Percentiles rank a stretch among this genome's conserved stretches.
These are phyloP conservation scores for Cytauxzoon felis DNA, from an alignment of 169 alveolate species.

Conservation along the genomic window DNA sequence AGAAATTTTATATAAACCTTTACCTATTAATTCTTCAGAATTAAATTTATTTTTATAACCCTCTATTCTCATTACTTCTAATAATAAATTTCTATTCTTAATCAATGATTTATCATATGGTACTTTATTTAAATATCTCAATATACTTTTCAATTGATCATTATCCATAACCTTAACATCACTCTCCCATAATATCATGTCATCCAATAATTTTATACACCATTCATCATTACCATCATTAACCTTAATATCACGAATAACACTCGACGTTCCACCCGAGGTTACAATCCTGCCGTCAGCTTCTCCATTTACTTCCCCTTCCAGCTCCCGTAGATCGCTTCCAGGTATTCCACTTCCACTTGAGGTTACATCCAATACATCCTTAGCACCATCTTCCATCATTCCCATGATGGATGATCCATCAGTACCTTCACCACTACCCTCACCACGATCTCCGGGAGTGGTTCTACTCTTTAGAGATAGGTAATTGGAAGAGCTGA, in stretches of 20 bases:
- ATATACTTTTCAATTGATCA: constrained; percentile 15
- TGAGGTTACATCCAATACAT: too few species aligned
- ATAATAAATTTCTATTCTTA: constrained; percentile 20
- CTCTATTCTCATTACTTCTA: constrained; percentile 30
- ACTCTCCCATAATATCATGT: constrained; percentile 32
- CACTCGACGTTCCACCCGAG: too few species aligned
- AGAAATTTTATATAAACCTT: constrained; percentile 54
- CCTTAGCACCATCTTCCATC: too few species aligned
- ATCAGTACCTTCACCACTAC: too few species aligned
- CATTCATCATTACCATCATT: constrained; percentile 46
- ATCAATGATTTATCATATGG: constrained; percentile 14
- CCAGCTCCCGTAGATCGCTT: too few species aligned
- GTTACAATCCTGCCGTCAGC: too few species aligned
- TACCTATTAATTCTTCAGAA: constrained; percentile 45
- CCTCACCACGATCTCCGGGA: too few species aligned
- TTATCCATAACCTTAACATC: constrained; percentile 39
- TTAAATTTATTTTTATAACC: constrained; percentile 48
- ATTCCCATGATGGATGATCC: too few species aligned
- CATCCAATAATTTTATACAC: constrained; percentile 32
- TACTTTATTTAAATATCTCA: constrained; percentile 24
- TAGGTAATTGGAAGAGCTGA: too few species aligned
- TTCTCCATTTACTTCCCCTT: too few species aligned
- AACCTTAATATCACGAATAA: constrained; percentile 24
- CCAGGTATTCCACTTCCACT: too few species aligned
- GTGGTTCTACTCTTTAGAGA: too few species aligned